phyloP scores from a whole-genome alignment of 176 grass and related monocot genomes.

The Raddia guianensis region DNA sequence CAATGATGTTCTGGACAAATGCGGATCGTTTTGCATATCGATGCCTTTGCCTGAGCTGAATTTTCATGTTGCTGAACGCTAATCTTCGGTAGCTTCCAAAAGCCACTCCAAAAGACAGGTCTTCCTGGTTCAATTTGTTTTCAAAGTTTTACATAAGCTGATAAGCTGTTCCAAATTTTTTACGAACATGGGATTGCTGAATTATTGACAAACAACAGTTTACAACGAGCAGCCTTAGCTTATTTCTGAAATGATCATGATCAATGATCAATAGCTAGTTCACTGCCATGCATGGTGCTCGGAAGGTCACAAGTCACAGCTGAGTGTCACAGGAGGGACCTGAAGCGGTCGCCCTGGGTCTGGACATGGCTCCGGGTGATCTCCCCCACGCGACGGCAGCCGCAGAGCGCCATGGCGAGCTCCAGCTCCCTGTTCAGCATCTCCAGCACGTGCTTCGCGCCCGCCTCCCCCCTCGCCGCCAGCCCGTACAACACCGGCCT shows the following conservation, averaged over 20 bases:
- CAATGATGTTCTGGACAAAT: not conserved
- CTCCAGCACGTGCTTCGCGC: slow-evolving; percentile 70
- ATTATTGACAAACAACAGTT: no score
- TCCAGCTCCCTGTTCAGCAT: slow-evolving; percentile 79
- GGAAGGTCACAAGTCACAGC: no score
- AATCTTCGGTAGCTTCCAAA: no score
- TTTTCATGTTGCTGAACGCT: no score
- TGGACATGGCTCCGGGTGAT: slow-evolving; percentile 63
- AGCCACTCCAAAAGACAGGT: no score
- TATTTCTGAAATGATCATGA: not conserved
- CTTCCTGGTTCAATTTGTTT: no score
- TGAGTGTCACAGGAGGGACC: slow-evolving; percentile 54
- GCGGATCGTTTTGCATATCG: not conserved
- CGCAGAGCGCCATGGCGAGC: slow-evolving; percentile 78
- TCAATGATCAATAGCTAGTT: no score
- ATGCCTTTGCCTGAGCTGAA: not conserved
- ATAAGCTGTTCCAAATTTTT: no score
- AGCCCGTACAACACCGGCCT: slow-evolving; percentile 71
- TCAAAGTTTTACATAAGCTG: no score
- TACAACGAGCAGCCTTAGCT: not conserved
- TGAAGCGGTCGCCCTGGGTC: slow-evolving; percentile 58
- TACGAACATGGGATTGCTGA: no score
- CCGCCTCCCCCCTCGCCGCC: slow-evolving; percentile 71
- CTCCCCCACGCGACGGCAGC: slow-evolving; percentile 57
- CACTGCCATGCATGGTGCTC: no score